Base-by-base conservation (phyloP, 495 filamentous ascomycete species). In the Neurospora sp. region DNA sequence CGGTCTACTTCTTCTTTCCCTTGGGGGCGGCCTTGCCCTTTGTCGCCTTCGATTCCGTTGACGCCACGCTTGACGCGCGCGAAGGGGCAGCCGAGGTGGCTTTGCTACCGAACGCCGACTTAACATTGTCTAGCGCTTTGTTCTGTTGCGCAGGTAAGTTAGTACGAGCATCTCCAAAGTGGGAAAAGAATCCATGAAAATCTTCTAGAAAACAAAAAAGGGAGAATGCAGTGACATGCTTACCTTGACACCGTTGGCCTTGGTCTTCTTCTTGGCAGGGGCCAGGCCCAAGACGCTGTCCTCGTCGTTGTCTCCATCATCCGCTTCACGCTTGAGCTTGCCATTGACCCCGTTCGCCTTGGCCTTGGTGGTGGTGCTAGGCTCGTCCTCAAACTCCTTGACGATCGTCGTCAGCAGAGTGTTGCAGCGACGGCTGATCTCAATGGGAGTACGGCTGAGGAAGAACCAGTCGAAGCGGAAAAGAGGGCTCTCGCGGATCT, bases 401-500 rank as follows among this genome's bases (percentile, higher is more conserved):
- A 94, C 91, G 35, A 99, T 92, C 3, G 96, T 97, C 72, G 94
- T 95, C 73, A 99, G 88, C 42, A 99, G 87, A 3, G 96, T 99
- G 59, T 93, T 95, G 83, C 96, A 98, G 44, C 96, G 88, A 73
- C 96, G 90, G 72, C 92, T 89, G 76, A 99, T 92, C 83, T 99
- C 96, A 35, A 93, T 88, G 3, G 96, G 94, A 3, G 96, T 99
- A 16, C 96, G 88, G 78, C 92, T 95, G 38, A 99, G 86, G 86
- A 98, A 97, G 84, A 98, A 99, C 96, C 96, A 99, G 77, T 99
- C 96, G 75, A 99, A 99, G 38, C 96, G 89, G 87, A 99, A 99
- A 20, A 98, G 83, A 10, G 96, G 94, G 70, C 91, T 94, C 75
- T 99, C 96, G 10, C 96, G 90, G 74, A 99, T 97, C 78, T 95